A percentile compares a stretch with the other conserved stretches of the same genome.
Conservation (phyloP, 805 yeast species). For the Cyberlindnera japonica region DNA sequence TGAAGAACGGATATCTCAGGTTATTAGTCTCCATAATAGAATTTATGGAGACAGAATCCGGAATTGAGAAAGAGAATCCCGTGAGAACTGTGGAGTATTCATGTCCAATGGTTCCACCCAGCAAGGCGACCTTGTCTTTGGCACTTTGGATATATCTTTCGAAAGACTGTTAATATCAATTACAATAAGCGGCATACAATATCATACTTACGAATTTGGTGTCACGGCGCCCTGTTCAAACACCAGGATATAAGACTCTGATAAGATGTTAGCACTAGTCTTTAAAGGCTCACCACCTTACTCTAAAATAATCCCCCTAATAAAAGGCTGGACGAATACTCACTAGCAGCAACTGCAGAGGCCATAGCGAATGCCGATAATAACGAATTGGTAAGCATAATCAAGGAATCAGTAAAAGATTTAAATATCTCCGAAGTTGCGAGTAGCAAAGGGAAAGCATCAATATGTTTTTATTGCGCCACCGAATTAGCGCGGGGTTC, state of each 20-base stretch:
- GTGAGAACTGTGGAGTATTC: conserved; percentile 44
- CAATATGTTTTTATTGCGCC: too few relatives aligned
- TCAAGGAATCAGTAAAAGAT: too few relatives aligned
- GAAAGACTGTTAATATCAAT: not conserved
- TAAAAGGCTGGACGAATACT: too few relatives aligned
- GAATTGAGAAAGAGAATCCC: conserved; percentile 44
- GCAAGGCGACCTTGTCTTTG: conserved; percentile 30
- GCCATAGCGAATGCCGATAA: not conserved
- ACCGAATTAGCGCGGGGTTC: too few relatives aligned
- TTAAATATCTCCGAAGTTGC: too few relatives aligned
- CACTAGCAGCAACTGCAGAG: conserved; percentile 7
- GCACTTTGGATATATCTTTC: conserved; percentile 30
- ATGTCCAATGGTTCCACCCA: conserved; percentile 45
- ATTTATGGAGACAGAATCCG: conserved; percentile 28
- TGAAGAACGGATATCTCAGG: conserved; percentile 36
- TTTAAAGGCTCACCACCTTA: too few relatives aligned
- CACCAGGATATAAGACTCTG: conserved; percentile 26
- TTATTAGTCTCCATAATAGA: conserved; percentile 22
- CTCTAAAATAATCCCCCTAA: too few relatives aligned
- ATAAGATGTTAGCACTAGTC: conserved; percentile 2
- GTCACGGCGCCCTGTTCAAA: conserved; percentile 29
- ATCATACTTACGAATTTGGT: conserved; percentile 22
- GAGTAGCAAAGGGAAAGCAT: too few relatives aligned
- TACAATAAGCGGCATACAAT: not conserved
- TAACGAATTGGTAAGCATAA: not conserved